Base-by-base conservation (phyloP, 352 stramenopile genomes). In the Globisporangium spiculum region DNA sequence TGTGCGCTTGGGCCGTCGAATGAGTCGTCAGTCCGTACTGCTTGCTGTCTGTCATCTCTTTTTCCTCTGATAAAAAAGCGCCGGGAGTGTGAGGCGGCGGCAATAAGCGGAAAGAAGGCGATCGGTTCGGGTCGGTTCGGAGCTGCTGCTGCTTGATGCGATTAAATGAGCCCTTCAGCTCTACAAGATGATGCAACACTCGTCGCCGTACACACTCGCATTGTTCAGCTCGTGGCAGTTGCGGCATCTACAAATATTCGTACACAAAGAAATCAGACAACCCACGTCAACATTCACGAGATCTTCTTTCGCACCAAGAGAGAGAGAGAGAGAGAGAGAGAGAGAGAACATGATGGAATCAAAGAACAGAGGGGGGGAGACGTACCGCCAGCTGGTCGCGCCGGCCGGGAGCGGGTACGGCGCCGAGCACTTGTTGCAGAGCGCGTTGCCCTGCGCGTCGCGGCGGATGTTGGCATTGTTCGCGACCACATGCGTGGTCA, bases 171-270 rank as follows among this genome's bases (percentile, higher is more conserved):
- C 8, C 12, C 4, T 38, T n/a, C 16, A 30, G n/a, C 24, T 69
- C 32, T 69, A 92, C 50, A 81, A 62, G 41, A 92, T 83, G 26
- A 53, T 80, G 78, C 82, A 90, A 70, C 84, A 92, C 65, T 93
- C 86, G 63, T 89, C 77, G 63, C 85, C 85, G 65, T 90, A 91
- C 24, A 88, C 70, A 61, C 86, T 93, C 36, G 86, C 86, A 61
- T 92, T 93, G 71, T 93, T 93, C 30, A 93, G 73, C 44, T 92
- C 76, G 20, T 82, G 79, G 62, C 86, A 93, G 52, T 73, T 84
- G 57, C 83, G 83, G 72, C 86, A 93, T 61, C 83, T 79, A 53
- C 50, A 44, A 3, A 48, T 36, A 48, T 36, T 20, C 12, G 46
- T 55, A 67, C 27, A 58, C 24, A 63, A 14, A 68, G 12, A 71